Base-by-base conservation (phyloP, 257 asterid genomes). In the Cruciata laevipes region DNA sequence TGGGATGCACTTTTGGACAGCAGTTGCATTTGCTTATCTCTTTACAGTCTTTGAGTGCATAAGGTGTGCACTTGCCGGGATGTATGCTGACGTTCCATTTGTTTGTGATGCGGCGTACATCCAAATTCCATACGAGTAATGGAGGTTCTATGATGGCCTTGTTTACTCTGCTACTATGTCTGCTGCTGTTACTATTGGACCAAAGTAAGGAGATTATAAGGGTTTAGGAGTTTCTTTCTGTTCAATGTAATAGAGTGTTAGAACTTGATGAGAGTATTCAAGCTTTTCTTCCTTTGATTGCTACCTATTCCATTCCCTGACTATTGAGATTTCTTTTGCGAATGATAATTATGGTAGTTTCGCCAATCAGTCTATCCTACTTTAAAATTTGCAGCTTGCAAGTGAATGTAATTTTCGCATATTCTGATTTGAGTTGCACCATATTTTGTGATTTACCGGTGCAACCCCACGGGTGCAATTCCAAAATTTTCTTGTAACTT, bases 101-200 rank as follows among this genome's bases (percentile, higher is more conserved):
- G 89, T 88, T 58, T 85, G 91, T 70, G 96, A 90, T 75, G 99
- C 99, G 10, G 96, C 99, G 12, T 94, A 88, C 61, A 90, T 94
- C 76, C 97, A 90, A 69, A 87, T 92, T 61, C 96, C 96, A 1
- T 89, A 86, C 56, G 95, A 87, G 40, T 89, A 83, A 87, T 63
- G 25, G 42, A 33, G 49, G 23, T 23, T 27, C 2, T 52, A n/a
- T 12, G 20, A n/a, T 57, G 18, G 31, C 11, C 11, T 53, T 30
- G 18, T n/a, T n/a, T n/a, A n/a, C n/a, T n/a, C n/a, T n/a, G n/a
- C n/a, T n/a, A n/a, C n/a, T n/a, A n/a, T n/a, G n/a, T n/a, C n/a
- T n/a, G n/a, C n/a, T n/a, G n/a, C n/a, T n/a, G n/a, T n/a, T n/a
- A n/a, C n/a, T n/a, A n/a, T n/a, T n/a, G n/a, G n/a, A n/a, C n/a